Percentiles rank a stretch among this genome's conserved stretches.
Evolutionary conservation across 768 basidiomycete species (phyloP).

Genomic region (Pisolithus albus): DNA sequence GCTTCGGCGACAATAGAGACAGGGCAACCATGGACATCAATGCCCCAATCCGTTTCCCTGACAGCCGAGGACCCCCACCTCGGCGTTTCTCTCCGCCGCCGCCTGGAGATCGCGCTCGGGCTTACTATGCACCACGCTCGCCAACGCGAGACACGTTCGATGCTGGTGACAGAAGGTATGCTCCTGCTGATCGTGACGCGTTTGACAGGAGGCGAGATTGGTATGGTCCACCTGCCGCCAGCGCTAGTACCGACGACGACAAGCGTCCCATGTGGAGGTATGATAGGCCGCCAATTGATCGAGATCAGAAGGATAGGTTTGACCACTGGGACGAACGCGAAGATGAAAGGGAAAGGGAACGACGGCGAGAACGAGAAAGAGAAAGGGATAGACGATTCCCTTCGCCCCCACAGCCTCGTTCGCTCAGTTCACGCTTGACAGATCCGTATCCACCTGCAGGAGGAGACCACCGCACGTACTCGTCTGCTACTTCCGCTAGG

Average conservation of each 20-base stretch:
- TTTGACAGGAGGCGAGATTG: constrained; percentile 27
- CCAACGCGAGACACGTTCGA: constrained; percentile 26
- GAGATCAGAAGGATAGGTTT: constrained; percentile 31
- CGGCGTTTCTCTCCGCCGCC: constrained; percentile 30
- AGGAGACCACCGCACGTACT: constrained; percentile 22
- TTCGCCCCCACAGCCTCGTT: constrained; percentile 15
- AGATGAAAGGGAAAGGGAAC: constrained; percentile 14
- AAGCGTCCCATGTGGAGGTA: constrained; percentile 31
- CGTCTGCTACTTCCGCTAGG: constrained; percentile 10
- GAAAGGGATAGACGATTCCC: constrained; percentile 25
- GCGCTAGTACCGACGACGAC: constrained; percentile 29
- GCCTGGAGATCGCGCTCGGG: constrained; percentile 30
- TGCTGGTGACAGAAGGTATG: constrained; percentile 31
- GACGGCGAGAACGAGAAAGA: constrained; percentile 39
- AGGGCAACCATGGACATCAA: constrained; percentile 33
- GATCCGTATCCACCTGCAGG: constrained; percentile 16
- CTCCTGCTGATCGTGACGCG: constrained; percentile 23
- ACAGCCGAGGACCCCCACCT: constrained; percentile 17
- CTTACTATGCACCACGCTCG: constrained; percentile 27
- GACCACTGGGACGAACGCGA: constrained; percentile 31
- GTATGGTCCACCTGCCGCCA: constrained; percentile 7
- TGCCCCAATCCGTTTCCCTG: constrained; percentile 30
- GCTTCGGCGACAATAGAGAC: constrained; percentile 29
- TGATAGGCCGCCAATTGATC: constrained; percentile 27
- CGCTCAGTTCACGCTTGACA: constrained; percentile 23